Conservation (phyloP, 2,329 filamentous ascomycete genomes). For the Blumeriella jaapii region DNA sequence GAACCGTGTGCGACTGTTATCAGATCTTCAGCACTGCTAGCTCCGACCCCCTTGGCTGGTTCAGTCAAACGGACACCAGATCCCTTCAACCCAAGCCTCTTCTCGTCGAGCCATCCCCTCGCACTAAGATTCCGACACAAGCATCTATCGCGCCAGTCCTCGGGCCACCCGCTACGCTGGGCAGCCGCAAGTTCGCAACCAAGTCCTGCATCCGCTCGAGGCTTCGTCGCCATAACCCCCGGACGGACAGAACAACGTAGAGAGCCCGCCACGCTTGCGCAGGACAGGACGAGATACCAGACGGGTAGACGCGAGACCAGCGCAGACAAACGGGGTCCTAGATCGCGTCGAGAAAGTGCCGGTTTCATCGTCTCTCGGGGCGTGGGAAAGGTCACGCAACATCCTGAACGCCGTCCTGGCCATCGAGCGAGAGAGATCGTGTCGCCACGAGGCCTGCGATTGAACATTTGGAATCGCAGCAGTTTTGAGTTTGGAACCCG, state of each 20-base stretch:
- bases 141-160: conserved; percentile 11
- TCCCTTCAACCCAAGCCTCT: background rate
- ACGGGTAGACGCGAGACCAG: conserved; percentile 8
- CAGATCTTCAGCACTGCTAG: background rate
- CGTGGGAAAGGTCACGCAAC: conserved; percentile 8
- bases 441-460: conserved; percentile 8
- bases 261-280: conserved; percentile 17
- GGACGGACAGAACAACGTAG: conserved; percentile 13
- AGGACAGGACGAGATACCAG: conserved; percentile 9
- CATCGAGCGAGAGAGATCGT: too few species aligned
- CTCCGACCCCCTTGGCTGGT: conserved; percentile 1
- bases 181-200: conserved; percentile 10
- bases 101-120: background rate
- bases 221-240: conserved; percentile 15
- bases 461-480: conserved; percentile 6
- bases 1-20: conserved; percentile 3
- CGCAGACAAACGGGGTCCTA: conserved; percentile 1
- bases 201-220: conserved; percentile 8
- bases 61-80: conserved; percentile 6
- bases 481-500: conserved; percentile 14
- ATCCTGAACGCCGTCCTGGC: background rate
- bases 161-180: conserved; percentile 7
- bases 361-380: background rate
- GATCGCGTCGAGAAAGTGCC: conserved; percentile 5
- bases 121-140: background rate